phyloP scores from a whole-genome alignment of 805 yeast genomes.

The Naumovozyma baii region DNA sequence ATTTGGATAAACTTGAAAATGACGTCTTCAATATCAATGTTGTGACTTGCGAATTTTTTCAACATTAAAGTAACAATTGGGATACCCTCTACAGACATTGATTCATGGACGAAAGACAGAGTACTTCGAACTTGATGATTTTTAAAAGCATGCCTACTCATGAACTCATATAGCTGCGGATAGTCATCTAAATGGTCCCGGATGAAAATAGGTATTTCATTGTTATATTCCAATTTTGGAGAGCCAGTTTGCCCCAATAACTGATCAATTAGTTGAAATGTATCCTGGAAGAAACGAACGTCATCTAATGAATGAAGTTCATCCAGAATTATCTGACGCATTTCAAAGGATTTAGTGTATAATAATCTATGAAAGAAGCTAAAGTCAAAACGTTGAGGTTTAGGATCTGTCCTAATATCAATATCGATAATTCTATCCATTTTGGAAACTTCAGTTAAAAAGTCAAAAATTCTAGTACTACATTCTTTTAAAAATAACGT shows the following conservation, averaged over 20 bases:
- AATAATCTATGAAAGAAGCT: slow-evolving; percentile 39
- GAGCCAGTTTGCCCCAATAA: slow-evolving; percentile 45
- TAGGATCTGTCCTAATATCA: slow-evolving; percentile 12
- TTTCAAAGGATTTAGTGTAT: slow-evolving; percentile 39
- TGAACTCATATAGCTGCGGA: slow-evolving; percentile 55
- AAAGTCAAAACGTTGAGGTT: slow-evolving; percentile 19
- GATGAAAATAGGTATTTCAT: slow-evolving; percentile 46
- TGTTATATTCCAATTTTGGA: slow-evolving; percentile 46
- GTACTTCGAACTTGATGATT: slow-evolving; percentile 32
- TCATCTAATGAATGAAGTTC: slow-evolving; percentile 14
- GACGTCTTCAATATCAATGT: slow-evolving; percentile 39
- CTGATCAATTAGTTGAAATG: slow-evolving; percentile 38
- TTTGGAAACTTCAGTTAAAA: slow-evolving; percentile 30
- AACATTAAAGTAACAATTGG: slow-evolving; percentile 44
- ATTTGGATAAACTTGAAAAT: slow-evolving; percentile 54
- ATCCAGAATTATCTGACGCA: slow-evolving; percentile 22
- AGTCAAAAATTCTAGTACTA: slow-evolving; percentile 31
- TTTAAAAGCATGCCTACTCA: slow-evolving; percentile 54
- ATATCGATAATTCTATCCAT: slow-evolving; percentile 14
- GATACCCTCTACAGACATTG: slow-evolving; percentile 58
- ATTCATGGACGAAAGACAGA: slow-evolving; percentile 44
- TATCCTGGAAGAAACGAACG: slow-evolving; percentile 11
- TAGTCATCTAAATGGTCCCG: slow-evolving; percentile 41
- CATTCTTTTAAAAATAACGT: slow-evolving; percentile 32
- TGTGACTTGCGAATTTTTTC: slow-evolving; percentile 29